A percentile compares a stretch with the other conserved stretches of the same genome.
phyloP scores from a whole-genome alignment of 176 grass and related monocot genomes.

The Eremochloa ophiuroides region DNA sequence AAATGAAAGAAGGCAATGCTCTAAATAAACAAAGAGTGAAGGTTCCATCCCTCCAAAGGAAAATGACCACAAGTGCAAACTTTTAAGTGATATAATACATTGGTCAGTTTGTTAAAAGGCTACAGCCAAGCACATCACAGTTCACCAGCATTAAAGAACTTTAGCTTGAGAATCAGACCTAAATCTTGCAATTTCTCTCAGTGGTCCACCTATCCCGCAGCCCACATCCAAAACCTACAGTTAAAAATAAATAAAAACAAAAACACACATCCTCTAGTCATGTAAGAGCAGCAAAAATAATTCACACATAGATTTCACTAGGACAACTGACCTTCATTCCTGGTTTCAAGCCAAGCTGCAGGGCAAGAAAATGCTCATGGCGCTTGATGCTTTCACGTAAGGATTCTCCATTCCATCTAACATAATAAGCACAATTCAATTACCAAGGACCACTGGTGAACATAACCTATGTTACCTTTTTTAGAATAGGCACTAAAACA shows the following conservation, averaged over 20 bases:
- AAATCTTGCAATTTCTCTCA: conserved; percentile 95
- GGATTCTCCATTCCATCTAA: conserved; percentile 92
- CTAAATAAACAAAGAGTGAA: conserved; percentile 5
- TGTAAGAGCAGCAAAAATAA: neutral
- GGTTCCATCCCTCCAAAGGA: neutral
- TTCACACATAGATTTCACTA: neutral
- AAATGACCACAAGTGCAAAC: neutral
- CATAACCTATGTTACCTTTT: neutral
- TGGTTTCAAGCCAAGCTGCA: conserved; percentile 79
- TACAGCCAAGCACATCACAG: neutral
- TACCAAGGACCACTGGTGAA: neutral
- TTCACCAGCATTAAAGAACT: conserved; percentile 1
- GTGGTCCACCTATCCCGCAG: conserved; percentile 87
- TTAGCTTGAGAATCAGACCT: conserved; percentile 43
- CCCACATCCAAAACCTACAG: conserved; percentile 92
- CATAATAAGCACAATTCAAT: conserved; percentile 8
- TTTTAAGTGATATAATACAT: neutral
- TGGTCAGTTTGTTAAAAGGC: neutral
- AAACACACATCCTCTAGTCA: conserved; percentile 10
- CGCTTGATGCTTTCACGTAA: conserved; percentile 93
- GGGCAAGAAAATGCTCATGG: conserved; percentile 89
- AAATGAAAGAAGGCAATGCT: neutral
- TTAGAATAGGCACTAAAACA: neutral
- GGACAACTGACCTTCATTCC: conserved; percentile 77
- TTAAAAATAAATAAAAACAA: conserved; percentile 8